Evolutionary conservation across 73 alveolate species (phyloP), one percentile per base, ranked within the genome.

Genomic region (Paramecium biaurelia): DNA sequence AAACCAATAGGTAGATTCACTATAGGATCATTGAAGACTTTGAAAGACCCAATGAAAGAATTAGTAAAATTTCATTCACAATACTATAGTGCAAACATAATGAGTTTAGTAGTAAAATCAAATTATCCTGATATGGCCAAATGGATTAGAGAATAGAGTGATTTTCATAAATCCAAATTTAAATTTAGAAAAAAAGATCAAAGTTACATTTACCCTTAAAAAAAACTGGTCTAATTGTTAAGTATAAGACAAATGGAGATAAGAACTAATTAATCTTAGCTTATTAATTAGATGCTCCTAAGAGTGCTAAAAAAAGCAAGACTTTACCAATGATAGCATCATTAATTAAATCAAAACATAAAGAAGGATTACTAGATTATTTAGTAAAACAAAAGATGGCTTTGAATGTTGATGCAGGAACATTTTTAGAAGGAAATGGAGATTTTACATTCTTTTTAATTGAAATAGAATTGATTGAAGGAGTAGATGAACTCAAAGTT

Each of bases 1-100:
- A 79, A 79, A 79, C 90, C 90, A 24, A 47, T 79, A 79, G 90
- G 90, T 23, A 79, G 90, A 79, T 79, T 79, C 34, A 43, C 90
- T n/a, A 79, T 79, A 21, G 90, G 90, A 20, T 79, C 90, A 42
- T 30, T 43, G 6, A 42, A 79, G 2, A 79, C 90, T 34, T 34
- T 79, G 21, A 12, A 79, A 79, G 90, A 79, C 32, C 90, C 90
- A 1, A 79, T 79, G 90, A 42, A 79, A 79, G 90, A 32, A 45
- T 47, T 79, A 23, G 47, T 43, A 23, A 45, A 38, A 42, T 79
- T 79, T 45, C 74, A 79, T 79, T 23, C 45, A 41, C 37, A 79
- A 43, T 47, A 20, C 43, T 79, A 79, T 34, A 79, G 90, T 45
- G 90, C 90, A 21, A 79, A 79, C 11, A 41, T 79, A 2, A 79